phyloP scores from a whole-genome alignment of 805 yeast genomes.

The Cyberlindnera samutprakarnensis region DNA sequence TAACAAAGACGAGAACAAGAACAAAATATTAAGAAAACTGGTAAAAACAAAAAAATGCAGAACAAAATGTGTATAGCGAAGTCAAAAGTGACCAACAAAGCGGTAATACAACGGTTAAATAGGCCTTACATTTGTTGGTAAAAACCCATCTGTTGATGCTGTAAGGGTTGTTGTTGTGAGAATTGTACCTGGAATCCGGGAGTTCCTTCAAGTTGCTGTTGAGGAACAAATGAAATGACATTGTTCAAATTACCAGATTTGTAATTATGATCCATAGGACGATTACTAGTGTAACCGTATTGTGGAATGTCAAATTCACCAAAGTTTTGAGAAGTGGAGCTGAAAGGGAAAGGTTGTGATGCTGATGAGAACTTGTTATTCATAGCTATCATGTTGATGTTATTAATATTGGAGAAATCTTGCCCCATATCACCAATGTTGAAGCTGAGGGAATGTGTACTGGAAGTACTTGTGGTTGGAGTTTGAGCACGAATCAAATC shows the following conservation, averaged over 20 bases:
- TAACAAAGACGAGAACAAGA: too few relatives aligned
- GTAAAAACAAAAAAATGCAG: too few relatives aligned
- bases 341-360: neutral
- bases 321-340: neutral
- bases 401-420: neutral
- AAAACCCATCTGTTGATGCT: neutral
- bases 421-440: neutral
- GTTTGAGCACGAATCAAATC: neutral
- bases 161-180: neutral
- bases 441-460: neutral
- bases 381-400: neutral
- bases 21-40: too few relatives aligned
- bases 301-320: neutral
- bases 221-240: slow-evolving; percentile 3
- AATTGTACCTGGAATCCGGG: too few relatives aligned
- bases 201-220: too few relatives aligned
- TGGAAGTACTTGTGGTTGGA: neutral
- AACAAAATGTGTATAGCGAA: too few relatives aligned
- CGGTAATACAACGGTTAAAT: too few relatives aligned
- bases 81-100: too few relatives aligned
- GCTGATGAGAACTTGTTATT: neutral
- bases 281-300: neutral
- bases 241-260: neutral
- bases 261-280: neutral
- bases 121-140: too few relatives aligned